Evolutionary conservation across 1,139 yeast genomes (phyloP).

Genomic region (Yamadazyma triangularis): DNA sequence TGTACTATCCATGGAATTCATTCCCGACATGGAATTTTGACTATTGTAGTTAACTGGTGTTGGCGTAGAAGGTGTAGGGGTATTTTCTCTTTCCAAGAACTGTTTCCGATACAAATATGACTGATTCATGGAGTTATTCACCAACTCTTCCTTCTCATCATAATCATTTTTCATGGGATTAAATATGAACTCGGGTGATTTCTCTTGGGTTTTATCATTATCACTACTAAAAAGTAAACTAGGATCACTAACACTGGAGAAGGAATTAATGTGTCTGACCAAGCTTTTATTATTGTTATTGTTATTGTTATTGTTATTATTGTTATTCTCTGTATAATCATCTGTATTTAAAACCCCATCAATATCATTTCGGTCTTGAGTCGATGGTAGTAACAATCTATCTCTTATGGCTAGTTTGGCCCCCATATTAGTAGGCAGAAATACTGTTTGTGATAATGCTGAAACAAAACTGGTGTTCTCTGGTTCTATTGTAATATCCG

Average conservation of each 20-base stretch:
- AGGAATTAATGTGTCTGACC: constrained; percentile 17
- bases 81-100: constrained; percentile 15
- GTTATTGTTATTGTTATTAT: too few relatives aligned
- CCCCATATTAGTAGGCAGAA: constrained; percentile 36
- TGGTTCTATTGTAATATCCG: constrained; percentile 7
- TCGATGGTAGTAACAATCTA: background rate
- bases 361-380: constrained; percentile 3
- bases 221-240: constrained; percentile 12
- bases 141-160: constrained; percentile 10
- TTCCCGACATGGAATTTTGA: background rate
- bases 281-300: constrained; percentile 3
- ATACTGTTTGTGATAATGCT: constrained; percentile 14
- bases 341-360: constrained; percentile 24
- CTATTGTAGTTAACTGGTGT: background rate
- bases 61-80: constrained; percentile 45
- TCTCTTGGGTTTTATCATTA: constrained; percentile 8
- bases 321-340: too few relatives aligned
- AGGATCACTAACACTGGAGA: constrained; percentile 16
- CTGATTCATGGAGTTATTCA: constrained; percentile 12
- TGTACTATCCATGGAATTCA: constrained; percentile 2
- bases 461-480: constrained; percentile 16
- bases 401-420: constrained; percentile 30
- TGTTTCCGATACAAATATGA: constrained; percentile 14
- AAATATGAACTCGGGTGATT: constrained; percentile 17
- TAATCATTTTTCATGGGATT: constrained; percentile 18